Evolutionary conservation across 2,329 filamentous ascomycete genomes (phyloP), one percentile per base, ranked within the genome.

Genomic region (Amphichorda felina): DNA sequence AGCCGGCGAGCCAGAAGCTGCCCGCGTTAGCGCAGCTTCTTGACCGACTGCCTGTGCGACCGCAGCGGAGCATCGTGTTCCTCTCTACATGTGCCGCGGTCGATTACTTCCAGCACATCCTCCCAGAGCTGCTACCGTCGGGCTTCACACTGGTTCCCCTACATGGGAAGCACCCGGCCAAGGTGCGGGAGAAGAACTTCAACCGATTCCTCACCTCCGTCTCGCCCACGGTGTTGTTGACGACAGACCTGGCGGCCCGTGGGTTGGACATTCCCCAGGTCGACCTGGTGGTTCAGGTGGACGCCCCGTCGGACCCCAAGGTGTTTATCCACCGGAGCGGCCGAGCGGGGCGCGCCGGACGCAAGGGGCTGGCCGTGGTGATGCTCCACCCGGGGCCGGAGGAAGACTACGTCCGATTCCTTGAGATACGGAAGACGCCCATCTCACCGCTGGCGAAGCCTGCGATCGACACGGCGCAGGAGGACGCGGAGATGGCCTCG

Each of bases 271-370:
- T 95, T 37, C 87, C 88, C 0, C 77, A 87, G 38, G 87, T 95
- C 27, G 89, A 95, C 51, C 69, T 95, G 2, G 88, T 95, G 4
- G 72, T 94, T 1, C 89, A 95, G 53, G 68, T 95, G 30, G 88
- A 95, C 52, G 82, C 48, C 59, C 86, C 50, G 2, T 85, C 81
- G 28, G 88, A 95, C 48, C 85, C 88, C 0, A 96, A 96, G 55
- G 87, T 83, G 9, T 96, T 96, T 50, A 85, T 98, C 40, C 91
- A 98, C 57, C 80, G 91, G 5, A 82, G 91, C 19, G 91, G 91
- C 2, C 73, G 91, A 43, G 86, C 91, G 1, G 91, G 91, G 0
- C 73, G 91, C 16, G 94, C 94, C 52, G 88, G 88, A 0, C 72
- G 89, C 41, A 79, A 80, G 41, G 91, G 91, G 0, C 61, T 95